A percentile compares a stretch with the other conserved stretches of the same genome.
These are phyloP conservation scores for Chalciporus chontae DNA, from an alignment of 768 basidiomycete species.

Conservation along the genomic window DNA sequence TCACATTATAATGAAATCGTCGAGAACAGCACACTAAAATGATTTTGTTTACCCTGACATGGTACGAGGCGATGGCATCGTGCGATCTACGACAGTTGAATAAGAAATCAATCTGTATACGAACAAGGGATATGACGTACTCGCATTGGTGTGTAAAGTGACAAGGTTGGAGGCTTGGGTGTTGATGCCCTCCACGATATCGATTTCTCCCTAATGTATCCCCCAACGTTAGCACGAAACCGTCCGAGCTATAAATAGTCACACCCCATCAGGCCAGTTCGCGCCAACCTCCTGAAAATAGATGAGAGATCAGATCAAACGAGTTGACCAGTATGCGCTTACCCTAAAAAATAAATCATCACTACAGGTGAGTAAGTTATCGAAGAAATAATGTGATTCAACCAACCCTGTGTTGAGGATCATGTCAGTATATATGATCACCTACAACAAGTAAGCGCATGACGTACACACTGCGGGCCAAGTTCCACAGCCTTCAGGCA, in stretches of 20 bases:
- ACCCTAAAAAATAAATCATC: slow-evolving; percentile 17
- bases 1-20: not conserved
- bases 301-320: not conserved
- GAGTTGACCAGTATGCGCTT: not conserved
- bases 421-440: not conserved
- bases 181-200: slow-evolving; percentile 36
- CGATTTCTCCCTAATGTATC: slow-evolving; percentile 26
- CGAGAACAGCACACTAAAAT: not conserved
- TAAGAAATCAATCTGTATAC: not conserved
- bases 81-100: slow-evolving; percentile 23
- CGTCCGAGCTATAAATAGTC: not conserved
- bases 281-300: slow-evolving; percentile 24
- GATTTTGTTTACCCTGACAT: slow-evolving; percentile 30
- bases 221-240: not conserved
- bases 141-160: slow-evolving; percentile 29
- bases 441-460: not conserved
- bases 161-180: slow-evolving; percentile 20
- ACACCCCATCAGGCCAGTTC: slow-evolving; percentile 27
- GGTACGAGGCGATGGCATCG: slow-evolving; percentile 28
- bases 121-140: slow-evolving; percentile 9
- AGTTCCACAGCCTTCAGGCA: slow-evolving; percentile 39
- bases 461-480: slow-evolving; percentile 38
- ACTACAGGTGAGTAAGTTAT: not conserved
- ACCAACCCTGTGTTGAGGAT: slow-evolving; percentile 15
- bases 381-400: not conserved